Percentiles rank a stretch among this genome's conserved stretches.
Evolutionary conservation across 495 filamentous ascomycete species (phyloP).

Genomic region (Neurospora discreta): DNA sequence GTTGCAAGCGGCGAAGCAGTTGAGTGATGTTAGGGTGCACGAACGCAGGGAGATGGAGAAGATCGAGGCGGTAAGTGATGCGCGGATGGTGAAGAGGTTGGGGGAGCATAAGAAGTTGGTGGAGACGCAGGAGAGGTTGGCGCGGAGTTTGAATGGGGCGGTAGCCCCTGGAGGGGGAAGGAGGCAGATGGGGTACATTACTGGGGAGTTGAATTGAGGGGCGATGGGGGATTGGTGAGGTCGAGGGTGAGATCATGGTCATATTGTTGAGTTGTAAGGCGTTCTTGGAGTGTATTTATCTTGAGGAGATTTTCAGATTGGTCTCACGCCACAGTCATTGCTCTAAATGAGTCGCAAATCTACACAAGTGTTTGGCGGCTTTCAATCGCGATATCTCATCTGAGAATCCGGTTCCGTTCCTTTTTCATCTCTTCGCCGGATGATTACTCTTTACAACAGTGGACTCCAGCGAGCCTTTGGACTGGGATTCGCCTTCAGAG

Average conservation of each 20-base stretch:
- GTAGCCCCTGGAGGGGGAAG: slow-evolving; percentile 6
- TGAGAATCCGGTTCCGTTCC: too few relatives aligned
- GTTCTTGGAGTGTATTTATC: not conserved
- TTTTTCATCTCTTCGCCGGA: too few relatives aligned
- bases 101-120: slow-evolving; percentile 35
- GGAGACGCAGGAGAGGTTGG: slow-evolving; percentile 32
- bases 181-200: slow-evolving; percentile 36
- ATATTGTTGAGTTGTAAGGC: too few relatives aligned
- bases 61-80: slow-evolving; percentile 26
- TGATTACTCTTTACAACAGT: too few relatives aligned
- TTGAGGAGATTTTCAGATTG: not conserved
- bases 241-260: not conserved
- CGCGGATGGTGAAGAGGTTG: slow-evolving; percentile 22
- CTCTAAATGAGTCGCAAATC: too few relatives aligned
- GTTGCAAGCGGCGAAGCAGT: slow-evolving; percentile 24
- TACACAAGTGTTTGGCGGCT: too few relatives aligned
- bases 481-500: too few relatives aligned
- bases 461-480: too few relatives aligned
- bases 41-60: slow-evolving; percentile 33
- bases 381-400: too few relatives aligned
- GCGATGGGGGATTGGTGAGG: not conserved
- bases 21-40: slow-evolving; percentile 28
- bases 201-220: slow-evolving; percentile 23
- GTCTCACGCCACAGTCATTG: not conserved
- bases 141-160: slow-evolving; percentile 24